A percentile compares a stretch with the other conserved stretches of the same genome.
phyloP scores from a whole-genome alignment of 73 alveolate species.

The Tetrahymena malaccensis region DNA sequence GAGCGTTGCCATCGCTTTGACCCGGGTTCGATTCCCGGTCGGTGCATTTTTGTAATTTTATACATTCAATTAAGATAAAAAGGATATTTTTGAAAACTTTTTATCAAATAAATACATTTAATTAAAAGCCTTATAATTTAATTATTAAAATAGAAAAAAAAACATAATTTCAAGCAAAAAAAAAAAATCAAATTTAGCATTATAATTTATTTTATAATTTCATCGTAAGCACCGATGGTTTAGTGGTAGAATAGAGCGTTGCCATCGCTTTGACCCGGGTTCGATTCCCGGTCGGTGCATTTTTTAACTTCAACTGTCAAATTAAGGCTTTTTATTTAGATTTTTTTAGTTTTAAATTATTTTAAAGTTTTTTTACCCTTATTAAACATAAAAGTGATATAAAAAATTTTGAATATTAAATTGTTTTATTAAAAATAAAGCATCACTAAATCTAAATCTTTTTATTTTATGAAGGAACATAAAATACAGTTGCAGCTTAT shows the following conservation, averaged over 20 bases:
- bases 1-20: background rate
- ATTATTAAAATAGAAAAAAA: background rate
- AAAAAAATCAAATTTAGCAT: background rate
- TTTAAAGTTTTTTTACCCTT: background rate
- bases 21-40: background rate
- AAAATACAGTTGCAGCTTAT: no score
- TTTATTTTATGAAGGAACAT: no score
- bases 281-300: constrained; percentile 4
- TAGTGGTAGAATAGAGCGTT: constrained; percentile 1
- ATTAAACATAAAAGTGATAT: background rate
- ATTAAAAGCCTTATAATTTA: background rate
- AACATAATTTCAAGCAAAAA: background rate
- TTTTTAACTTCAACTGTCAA: background rate
- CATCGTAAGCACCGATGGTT: background rate
- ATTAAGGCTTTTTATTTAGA: background rate
- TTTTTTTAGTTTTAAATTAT: no score
- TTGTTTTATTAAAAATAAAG: no score
- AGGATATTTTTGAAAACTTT: background rate
- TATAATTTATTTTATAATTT: background rate
- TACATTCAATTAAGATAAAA: background rate
- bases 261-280: constrained; percentile 5
- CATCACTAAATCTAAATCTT: no score
- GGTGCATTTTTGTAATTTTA: background rate
- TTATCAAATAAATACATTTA: background rate
- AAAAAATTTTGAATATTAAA: background rate